Evolutionary conservation across 352 stramenopile species (phyloP).

Genomic region (Plasmopara halstedii): DNA sequence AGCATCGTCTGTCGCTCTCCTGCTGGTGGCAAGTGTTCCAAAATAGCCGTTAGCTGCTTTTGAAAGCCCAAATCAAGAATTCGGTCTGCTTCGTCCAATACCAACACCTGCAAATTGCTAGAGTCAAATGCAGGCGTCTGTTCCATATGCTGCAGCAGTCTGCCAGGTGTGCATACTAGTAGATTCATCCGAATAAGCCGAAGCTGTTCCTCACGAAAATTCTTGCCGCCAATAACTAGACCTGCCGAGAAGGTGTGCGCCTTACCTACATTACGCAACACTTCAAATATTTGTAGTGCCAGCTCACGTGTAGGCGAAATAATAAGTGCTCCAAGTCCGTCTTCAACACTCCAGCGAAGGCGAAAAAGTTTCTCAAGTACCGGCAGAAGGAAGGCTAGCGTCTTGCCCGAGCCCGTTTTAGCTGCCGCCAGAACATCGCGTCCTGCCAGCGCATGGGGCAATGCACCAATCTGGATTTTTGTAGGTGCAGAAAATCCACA

Average conservation of each 20-base stretch:
- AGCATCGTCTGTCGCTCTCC: slow-evolving; percentile 92
- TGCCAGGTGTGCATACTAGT: slow-evolving; percentile 94
- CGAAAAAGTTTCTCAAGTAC: slow-evolving; percentile 88
- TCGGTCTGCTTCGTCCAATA: slow-evolving; percentile 99
- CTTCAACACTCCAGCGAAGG: slow-evolving; percentile 78
- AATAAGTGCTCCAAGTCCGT: slow-evolving; percentile 94
- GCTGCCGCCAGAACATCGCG: slow-evolving; percentile 89
- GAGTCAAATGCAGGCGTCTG: slow-evolving; percentile 96
- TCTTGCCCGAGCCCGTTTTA: slow-evolving; percentile 93
- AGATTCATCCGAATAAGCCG: slow-evolving; percentile 95
- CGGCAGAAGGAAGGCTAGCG: slow-evolving; percentile 86
- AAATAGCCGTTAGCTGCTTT: slow-evolving; percentile 95
- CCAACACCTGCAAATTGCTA: slow-evolving; percentile 91
- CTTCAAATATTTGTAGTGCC: slow-evolving; percentile 98
- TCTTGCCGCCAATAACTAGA: slow-evolving; percentile 96
- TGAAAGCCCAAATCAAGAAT: slow-evolving; percentile 99
- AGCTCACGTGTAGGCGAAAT: slow-evolving; percentile 98
- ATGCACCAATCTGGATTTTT: slow-evolving; percentile 81
- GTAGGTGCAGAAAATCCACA: slow-evolving; percentile 85
- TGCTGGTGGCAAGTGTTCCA: slow-evolving; percentile 89
- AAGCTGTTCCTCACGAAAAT: slow-evolving; percentile 91
- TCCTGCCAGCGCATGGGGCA: slow-evolving; percentile 83
- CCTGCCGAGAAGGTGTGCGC: slow-evolving; percentile 94
- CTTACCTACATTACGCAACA: slow-evolving; percentile 94
- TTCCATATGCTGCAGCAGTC: slow-evolving; percentile 98